Evolutionary conservation across 768 basidiomycete species (phyloP).

Genomic region (Xerocomellus chrysenteron): DNA sequence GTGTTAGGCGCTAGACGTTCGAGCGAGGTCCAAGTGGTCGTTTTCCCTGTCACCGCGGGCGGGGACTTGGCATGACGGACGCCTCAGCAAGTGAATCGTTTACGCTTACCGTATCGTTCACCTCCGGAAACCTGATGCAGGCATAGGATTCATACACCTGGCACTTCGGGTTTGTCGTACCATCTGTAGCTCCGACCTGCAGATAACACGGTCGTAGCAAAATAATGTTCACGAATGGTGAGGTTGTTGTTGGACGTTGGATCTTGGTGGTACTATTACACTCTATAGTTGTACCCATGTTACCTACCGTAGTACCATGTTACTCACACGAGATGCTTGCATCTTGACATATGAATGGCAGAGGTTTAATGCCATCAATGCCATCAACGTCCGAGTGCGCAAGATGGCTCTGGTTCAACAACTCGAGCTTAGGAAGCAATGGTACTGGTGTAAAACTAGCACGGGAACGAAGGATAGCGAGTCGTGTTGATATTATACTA

Average conservation of each 20-base stretch:
- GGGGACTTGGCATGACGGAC: not conserved
- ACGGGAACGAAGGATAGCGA: constrained; percentile 3
- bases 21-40: not conserved
- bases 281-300: not conserved
- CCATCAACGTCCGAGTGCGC: not conserved
- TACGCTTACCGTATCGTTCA: not conserved
- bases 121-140: not conserved
- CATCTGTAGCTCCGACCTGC: not conserved
- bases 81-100: not conserved
- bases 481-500: constrained; percentile 7
- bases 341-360: not conserved
- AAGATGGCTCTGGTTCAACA: too few relatives aligned
- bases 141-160: not conserved
- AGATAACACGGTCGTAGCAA: not conserved
- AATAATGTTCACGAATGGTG: not conserved
- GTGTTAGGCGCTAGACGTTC: not conserved
- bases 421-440: not conserved
- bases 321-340: not conserved
- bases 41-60: not conserved
- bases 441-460: not conserved
- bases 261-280: not conserved
- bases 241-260: too few relatives aligned
- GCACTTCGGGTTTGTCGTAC: not conserved
- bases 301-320: not conserved
- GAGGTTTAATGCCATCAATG: too few relatives aligned